These are phyloP conservation scores for Penicillium canariense DNA, from an alignment of 495 filamentous ascomycete species.

Conservation along the genomic window DNA sequence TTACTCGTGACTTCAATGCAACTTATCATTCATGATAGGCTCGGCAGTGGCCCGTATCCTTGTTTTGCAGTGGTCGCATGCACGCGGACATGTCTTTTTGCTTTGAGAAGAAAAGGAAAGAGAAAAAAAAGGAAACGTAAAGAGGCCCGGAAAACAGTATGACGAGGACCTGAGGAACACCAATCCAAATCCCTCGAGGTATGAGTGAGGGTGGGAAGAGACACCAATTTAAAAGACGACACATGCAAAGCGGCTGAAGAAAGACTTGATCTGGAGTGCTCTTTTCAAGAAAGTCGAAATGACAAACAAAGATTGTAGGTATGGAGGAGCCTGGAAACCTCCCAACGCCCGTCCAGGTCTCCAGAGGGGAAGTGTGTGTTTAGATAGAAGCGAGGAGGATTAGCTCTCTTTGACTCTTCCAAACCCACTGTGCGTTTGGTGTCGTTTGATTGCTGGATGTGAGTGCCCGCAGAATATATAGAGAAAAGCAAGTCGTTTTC, in stretches of 20 bases:
- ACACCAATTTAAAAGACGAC: not conserved
- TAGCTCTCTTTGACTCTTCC: not conserved
- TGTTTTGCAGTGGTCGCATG: slow-evolving; percentile 17
- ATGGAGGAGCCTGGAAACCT: not conserved
- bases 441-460: slow-evolving; percentile 8
- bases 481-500: slow-evolving; percentile 5
- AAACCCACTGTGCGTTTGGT: not conserved
- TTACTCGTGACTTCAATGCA: slow-evolving; percentile 18
- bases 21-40: slow-evolving; percentile 25
- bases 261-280: not conserved
- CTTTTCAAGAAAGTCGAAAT: slow-evolving; percentile 1
- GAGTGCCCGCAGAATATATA: slow-evolving; percentile 14
- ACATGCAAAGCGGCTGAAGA: not conserved
- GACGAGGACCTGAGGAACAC: not conserved
- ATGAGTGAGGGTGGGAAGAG: not conserved
- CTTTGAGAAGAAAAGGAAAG: slow-evolving; percentile 1
- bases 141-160: not conserved
- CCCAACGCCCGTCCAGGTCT: not conserved
- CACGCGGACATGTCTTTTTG: slow-evolving; percentile 14
- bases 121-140: slow-evolving; percentile 6
- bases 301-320: not conserved
- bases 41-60: slow-evolving; percentile 10
- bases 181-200: not conserved
- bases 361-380: not conserved
- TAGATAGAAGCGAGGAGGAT: not conserved